A percentile compares a stretch with the other conserved stretches of the same genome.
phyloP scores from a whole-genome alignment of 106 monocot genomes.

The Dioscorea zingiberensis region DNA sequence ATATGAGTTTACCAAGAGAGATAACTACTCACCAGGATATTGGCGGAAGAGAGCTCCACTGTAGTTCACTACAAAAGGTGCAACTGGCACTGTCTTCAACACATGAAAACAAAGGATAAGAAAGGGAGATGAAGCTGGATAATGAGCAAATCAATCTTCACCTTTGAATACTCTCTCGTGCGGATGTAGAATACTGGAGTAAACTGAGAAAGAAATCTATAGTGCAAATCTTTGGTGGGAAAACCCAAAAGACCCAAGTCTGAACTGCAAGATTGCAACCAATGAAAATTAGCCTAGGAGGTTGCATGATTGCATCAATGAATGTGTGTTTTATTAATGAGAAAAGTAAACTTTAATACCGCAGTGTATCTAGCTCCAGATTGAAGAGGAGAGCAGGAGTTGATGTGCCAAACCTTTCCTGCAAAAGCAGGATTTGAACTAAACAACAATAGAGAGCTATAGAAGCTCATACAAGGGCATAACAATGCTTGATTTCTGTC shows the following conservation, averaged over 20 bases:
- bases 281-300: neutral
- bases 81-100: slow-evolving; percentile 85
- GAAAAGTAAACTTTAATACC: slow-evolving; percentile 34
- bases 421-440: slow-evolving; percentile 11
- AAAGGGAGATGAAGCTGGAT: slow-evolving; percentile 3
- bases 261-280: slow-evolving; percentile 49
- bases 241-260: slow-evolving; percentile 93
- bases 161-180: slow-evolving; percentile 95
- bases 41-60: slow-evolving; percentile 91
- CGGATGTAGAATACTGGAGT: slow-evolving; percentile 88
- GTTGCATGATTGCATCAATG: neutral
- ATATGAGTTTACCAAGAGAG: neutral
- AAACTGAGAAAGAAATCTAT: slow-evolving; percentile 98
- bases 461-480: no score
- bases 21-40: slow-evolving; percentile 68
- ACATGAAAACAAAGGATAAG: slow-evolving; percentile 18
- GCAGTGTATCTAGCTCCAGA: slow-evolving; percentile 90
- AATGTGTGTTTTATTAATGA: neutral
- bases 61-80: slow-evolving; percentile 89
- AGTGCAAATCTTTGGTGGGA: slow-evolving; percentile 93
- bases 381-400: slow-evolving; percentile 89
- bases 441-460: neutral
- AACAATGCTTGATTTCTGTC: no score
- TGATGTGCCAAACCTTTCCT: slow-evolving; percentile 70
- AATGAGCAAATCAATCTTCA: slow-evolving; percentile 17